Conservation (phyloP, 495 filamentous ascomycete species). For the Penicilliopsis zonata region DNA sequence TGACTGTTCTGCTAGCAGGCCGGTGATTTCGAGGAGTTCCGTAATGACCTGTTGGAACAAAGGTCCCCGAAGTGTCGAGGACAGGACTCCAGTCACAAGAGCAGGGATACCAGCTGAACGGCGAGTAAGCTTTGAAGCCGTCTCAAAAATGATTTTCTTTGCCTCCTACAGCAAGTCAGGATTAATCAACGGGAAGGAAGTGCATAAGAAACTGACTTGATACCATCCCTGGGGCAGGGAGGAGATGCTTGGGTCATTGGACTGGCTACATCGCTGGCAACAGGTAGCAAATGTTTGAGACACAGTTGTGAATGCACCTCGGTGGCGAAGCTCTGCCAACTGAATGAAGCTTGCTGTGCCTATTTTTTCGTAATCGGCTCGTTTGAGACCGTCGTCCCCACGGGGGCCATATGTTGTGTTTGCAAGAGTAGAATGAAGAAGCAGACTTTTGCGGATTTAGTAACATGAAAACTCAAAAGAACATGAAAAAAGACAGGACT, state of each 20-base stretch:
- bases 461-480: no score
- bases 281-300: slow-evolving; percentile 75
- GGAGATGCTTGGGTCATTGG: slow-evolving; percentile 28
- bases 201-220: slow-evolving; percentile 33
- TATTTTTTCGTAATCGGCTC: slow-evolving; percentile 36
- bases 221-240: slow-evolving; percentile 45
- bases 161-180: slow-evolving; percentile 34
- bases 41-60: slow-evolving; percentile 38
- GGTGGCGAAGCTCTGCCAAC: slow-evolving; percentile 70
- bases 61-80: slow-evolving; percentile 20
- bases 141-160: slow-evolving; percentile 49
- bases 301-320: slow-evolving; percentile 89
- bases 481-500: background rate
- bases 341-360: slow-evolving; percentile 68
- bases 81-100: slow-evolving; percentile 64
- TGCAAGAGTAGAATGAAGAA: slow-evolving; percentile 29
- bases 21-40: slow-evolving; percentile 47
- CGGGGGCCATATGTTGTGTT: slow-evolving; percentile 27
- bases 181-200: slow-evolving; percentile 1
- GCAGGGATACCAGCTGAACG: slow-evolving; percentile 87
- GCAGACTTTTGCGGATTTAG: slow-evolving; percentile 45
- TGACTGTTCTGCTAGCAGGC: slow-evolving; percentile 35
- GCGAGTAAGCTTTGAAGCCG: slow-evolving; percentile 68
- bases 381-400: slow-evolving; percentile 16
- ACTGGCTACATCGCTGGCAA: slow-evolving; percentile 50